phyloP scores from a whole-genome alignment of 331 rosid genomes.

The Quercus lobata region DNA sequence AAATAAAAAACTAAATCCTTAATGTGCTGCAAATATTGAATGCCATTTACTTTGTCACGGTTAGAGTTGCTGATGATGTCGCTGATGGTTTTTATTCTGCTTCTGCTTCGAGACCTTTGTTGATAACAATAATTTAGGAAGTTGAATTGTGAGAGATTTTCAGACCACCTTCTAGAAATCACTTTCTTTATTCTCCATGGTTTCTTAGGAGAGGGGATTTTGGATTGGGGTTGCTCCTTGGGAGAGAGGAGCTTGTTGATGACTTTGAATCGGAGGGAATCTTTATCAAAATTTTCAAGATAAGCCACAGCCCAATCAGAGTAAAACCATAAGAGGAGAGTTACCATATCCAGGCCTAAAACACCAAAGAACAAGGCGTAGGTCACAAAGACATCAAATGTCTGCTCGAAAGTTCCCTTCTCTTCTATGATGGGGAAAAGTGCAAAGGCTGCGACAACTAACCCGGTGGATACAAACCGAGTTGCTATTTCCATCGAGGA shows the following conservation, averaged over 20 bases:
- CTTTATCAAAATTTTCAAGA: not conserved
- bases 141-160: conserved; percentile 17
- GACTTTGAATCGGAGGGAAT: not conserved
- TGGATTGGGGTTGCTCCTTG: not conserved
- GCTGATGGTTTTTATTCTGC: not conserved
- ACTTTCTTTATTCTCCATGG: too few species aligned
- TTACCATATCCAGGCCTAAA: conserved; percentile 15
- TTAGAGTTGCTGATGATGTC: not conserved
- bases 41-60: too few species aligned
- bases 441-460: conserved; percentile 1
- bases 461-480: not conserved
- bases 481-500: not conserved
- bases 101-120: not conserved
- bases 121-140: conserved; percentile 21
- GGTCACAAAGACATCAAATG: conserved; percentile 21
- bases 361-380: conserved; percentile 32
- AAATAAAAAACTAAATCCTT: too few species aligned
- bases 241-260: not conserved
- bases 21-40: too few species aligned
- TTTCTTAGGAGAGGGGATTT: too few species aligned
- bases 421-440: not conserved
- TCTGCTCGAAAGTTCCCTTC: not conserved
- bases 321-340: conserved; percentile 2
- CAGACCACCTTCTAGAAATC: conserved; percentile 26
- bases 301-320: conserved; percentile 29